Base-by-base conservation (phyloP, 106 monocot species). In the Platanthera zijinensis region DNA sequence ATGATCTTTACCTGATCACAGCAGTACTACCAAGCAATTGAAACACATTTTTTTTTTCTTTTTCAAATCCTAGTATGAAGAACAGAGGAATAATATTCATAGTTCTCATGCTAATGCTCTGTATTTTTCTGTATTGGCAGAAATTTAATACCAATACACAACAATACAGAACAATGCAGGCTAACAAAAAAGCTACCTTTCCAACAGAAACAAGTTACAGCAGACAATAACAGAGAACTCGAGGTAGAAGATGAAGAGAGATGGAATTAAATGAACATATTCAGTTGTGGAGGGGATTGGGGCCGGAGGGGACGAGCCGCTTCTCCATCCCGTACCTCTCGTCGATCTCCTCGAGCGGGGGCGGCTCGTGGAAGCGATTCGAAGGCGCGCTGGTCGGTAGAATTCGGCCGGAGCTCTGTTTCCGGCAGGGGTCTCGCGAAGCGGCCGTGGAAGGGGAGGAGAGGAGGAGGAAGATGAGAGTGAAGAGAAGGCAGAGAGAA, bases 271-370 rank as follows among this genome's bases (percentile, higher is more conserved):
- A n/a, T n/a, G 39, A 39, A 39, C 19, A 61, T 61, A 61, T 19
- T 61, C 59, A 61, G 59, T 61, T 61, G 59, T 61, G 59, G 21
- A 61, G 59, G n/a, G 59, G 59, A 61, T 61, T 61, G 59, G 59
- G 59, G 21, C 59, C 59, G 18, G 59, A 61, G 5, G 59, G 59
- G 8, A 61, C 59, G n/a, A 61, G 59, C 59, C 59, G 5, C 59
- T 61, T 61, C 59, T 61, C 59, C 21, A 61, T 18, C 7, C 59
- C 59, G 8, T 61, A 61, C 59, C 59, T 61, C 59, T 61, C 59
- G 9, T 61, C 59, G 8, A 61, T 61, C 59, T 61, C 59, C 19
- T 61, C 59, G 59, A 19, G 59, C 4, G 59, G 5, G 21, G 59
- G 59, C 19, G 59, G 59, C 9, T n/a, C 19, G 19, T 61, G 59